A percentile compares a stretch with the other conserved stretches of the same genome.
phyloP scores from a whole-genome alignment of 2,329 filamentous ascomycete genomes.

The Alternaria angustiovoidea region DNA sequence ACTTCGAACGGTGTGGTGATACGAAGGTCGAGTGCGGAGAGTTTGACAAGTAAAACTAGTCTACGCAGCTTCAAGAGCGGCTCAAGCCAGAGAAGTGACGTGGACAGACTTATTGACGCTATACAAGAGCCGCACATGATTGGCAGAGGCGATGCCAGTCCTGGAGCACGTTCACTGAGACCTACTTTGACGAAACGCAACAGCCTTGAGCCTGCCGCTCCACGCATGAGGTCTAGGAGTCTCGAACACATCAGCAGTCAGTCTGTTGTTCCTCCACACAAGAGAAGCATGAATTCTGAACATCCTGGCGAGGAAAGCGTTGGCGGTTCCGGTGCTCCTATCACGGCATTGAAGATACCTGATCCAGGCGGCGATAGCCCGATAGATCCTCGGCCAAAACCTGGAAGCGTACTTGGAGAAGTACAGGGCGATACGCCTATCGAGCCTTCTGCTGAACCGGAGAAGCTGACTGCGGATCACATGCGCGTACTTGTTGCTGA shows the following conservation, averaged over 20 bases:
- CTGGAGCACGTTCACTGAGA: constrained; percentile 33
- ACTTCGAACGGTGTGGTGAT: constrained; percentile 2
- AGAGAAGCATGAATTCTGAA: constrained; percentile 55
- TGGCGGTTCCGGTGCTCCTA: constrained; percentile 51
- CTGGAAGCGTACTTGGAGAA: constrained; percentile 42
- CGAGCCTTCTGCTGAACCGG: constrained; percentile 16
- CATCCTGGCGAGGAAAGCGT: constrained; percentile 52
- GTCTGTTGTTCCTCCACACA: constrained; percentile 34
- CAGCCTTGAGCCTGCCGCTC: constrained; percentile 27
- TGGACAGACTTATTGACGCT: constrained; percentile 75
- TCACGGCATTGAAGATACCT: constrained; percentile 58
- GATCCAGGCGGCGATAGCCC: constrained; percentile 47
- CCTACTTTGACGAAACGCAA: constrained; percentile 39
- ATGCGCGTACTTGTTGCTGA: constrained; percentile 81
- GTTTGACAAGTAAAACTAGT: constrained; percentile 60
- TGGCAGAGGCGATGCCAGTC: constrained; percentile 28
- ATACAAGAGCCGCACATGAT: constrained; percentile 66
- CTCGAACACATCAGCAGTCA: constrained; percentile 29
- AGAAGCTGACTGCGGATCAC: constrained; percentile 48
- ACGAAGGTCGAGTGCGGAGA: constrained; percentile 52
- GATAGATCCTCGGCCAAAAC: constrained; percentile 13
- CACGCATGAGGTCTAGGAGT: constrained; percentile 35
- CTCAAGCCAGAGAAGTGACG: constrained; percentile 65
- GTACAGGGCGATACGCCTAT: constrained; percentile 29
- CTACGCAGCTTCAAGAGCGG: constrained; percentile 57